Conservation (phyloP, 257 asterid genomes). For the Dorcoceras hygrometricum region DNA sequence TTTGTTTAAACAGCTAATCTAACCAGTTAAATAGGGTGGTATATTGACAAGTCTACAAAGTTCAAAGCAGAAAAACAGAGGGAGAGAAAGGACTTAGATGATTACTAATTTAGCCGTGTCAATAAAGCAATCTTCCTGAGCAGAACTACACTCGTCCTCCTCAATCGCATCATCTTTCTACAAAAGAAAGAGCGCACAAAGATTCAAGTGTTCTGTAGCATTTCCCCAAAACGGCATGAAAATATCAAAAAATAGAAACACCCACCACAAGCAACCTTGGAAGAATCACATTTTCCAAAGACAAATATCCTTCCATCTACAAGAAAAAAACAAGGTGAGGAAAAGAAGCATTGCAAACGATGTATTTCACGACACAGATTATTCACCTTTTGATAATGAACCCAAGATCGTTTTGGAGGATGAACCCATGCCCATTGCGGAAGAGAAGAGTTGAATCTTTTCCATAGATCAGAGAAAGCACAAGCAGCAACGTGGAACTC, state of each 20-base stretch:
- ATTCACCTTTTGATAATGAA: slow-evolving; percentile 35
- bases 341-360: slow-evolving; percentile 4
- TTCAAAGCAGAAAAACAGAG: not conserved
- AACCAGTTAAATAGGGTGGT: not conserved
- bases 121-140: slow-evolving; percentile 32
- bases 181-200: slow-evolving; percentile 18
- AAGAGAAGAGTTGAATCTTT: slow-evolving; percentile 47
- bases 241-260: slow-evolving; percentile 9
- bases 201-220: not conserved
- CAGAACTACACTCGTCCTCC: slow-evolving; percentile 43
- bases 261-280: slow-evolving; percentile 48
- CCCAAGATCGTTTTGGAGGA: slow-evolving; percentile 45
- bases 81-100: slow-evolving; percentile 1
- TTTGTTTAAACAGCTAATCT: not conserved
- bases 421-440: slow-evolving; percentile 73
- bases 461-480: slow-evolving; percentile 62
- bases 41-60: not conserved
- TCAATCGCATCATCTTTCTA: slow-evolving; percentile 39
- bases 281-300: slow-evolving; percentile 57
- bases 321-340: not conserved
- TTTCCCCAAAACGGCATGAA: not conserved
- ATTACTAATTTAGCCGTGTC: slow-evolving; percentile 60
- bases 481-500: slow-evolving; percentile 58
- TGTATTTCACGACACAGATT: not conserved
- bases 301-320: slow-evolving; percentile 65